Evolutionary conservation across 164 flowering plant species (phyloP).

Genomic region (Vitis rupestris): DNA sequence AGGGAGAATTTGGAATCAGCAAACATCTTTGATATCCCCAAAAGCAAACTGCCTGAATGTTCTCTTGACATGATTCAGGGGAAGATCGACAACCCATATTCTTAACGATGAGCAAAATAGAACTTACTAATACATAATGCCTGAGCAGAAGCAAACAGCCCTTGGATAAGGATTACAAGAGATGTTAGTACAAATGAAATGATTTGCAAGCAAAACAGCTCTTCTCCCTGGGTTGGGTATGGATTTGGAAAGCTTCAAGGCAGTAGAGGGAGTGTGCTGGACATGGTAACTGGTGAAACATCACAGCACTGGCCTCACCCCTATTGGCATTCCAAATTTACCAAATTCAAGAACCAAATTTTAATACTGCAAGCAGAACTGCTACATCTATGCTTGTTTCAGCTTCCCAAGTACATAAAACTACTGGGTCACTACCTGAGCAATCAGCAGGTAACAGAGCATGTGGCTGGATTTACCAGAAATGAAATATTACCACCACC

Average conservation of each 20-base stretch:
- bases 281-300: too few species aligned
- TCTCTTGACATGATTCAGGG: too few species aligned
- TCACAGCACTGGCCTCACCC: not conserved
- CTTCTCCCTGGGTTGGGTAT: not conserved
- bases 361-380: slow-evolving; percentile 6
- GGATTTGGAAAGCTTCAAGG: not conserved
- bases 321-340: slow-evolving; percentile 4
- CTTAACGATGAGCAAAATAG: not conserved
- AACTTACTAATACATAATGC: too few species aligned
- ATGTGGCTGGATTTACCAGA: slow-evolving; percentile 21
- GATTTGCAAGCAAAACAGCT: slow-evolving; percentile 4
- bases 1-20: too few species aligned
- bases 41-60: too few species aligned
- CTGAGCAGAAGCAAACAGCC: slow-evolving; percentile 7
- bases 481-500: slow-evolving; percentile 18
- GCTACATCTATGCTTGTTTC: not conserved
- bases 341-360: not conserved
- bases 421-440: not conserved
- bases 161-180: not conserved
- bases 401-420: not conserved
- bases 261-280: not conserved
- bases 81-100: too few species aligned
- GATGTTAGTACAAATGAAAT: not conserved
- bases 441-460: slow-evolving; percentile 32
- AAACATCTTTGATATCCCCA: too few species aligned